These are phyloP conservation scores for Boehmeria nivea DNA, from an alignment of 306 rosid genomes.

Conservation along the genomic window DNA sequence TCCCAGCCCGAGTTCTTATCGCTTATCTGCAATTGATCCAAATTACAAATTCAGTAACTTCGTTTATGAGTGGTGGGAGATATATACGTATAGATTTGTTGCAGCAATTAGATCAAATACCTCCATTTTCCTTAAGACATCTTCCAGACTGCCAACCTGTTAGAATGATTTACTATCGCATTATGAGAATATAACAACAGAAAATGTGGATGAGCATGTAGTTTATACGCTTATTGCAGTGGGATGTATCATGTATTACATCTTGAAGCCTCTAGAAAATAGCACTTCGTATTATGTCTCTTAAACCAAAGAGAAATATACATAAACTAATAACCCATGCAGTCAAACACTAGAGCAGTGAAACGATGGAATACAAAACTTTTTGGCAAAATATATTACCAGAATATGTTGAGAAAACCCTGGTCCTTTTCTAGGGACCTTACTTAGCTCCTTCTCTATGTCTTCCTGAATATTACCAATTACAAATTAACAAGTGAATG, in stretches of 20 bases:
- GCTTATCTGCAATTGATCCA: slow-evolving; percentile 49
- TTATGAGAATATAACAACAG: too few species aligned
- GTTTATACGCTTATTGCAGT: too few species aligned
- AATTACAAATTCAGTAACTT: slow-evolving; percentile 21
- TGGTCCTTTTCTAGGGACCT: slow-evolving; percentile 59
- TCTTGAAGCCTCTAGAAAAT: too few species aligned
- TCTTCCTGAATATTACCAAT: slow-evolving; percentile 64
- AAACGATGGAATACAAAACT: not conserved
- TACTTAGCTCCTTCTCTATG: slow-evolving; percentile 71
- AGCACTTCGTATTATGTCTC: too few species aligned
- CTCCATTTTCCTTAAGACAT: slow-evolving; percentile 94
- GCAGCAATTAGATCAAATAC: slow-evolving; percentile 28
- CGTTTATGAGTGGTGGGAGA: slow-evolving; percentile 9
- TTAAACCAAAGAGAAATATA: too few species aligned
- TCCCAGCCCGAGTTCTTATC: slow-evolving; percentile 86
- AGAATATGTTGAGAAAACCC: slow-evolving; percentile 79
- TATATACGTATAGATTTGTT: not conserved
- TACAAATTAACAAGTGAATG: slow-evolving; percentile 6
- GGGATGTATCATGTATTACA: too few species aligned
- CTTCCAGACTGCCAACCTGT: slow-evolving; percentile 95
- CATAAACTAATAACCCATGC: too few species aligned
- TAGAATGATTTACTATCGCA: not conserved
- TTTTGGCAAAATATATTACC: slow-evolving; percentile 37
- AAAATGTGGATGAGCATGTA: too few species aligned
- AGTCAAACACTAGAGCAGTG: not conserved